A percentile compares a stretch with the other conserved stretches of the same genome.
Evolutionary conservation across 495 filamentous ascomycete species (phyloP).

Genomic region (Penicillium robsamsonii): DNA sequence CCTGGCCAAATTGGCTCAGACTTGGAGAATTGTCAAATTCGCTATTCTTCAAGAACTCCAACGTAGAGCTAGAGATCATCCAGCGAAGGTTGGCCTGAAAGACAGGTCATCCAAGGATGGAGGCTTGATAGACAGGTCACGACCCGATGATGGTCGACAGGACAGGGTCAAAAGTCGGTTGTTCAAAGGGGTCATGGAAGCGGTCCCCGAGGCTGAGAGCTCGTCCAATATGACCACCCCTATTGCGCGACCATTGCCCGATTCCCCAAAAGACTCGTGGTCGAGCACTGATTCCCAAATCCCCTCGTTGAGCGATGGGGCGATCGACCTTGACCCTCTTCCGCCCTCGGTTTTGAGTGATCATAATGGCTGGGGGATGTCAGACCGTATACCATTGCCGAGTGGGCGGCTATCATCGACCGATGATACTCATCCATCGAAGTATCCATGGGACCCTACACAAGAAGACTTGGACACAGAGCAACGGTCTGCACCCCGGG

Average conservation of each 20-base stretch:
- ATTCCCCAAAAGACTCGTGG: constrained; percentile 39
- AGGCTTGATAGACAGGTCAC: constrained; percentile 23
- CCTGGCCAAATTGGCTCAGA: constrained; percentile 65
- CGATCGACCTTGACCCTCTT: constrained; percentile 41
- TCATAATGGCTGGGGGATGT: constrained; percentile 40
- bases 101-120: constrained; percentile 39
- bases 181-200: constrained; percentile 46
- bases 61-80: constrained; percentile 56
- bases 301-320: constrained; percentile 33
- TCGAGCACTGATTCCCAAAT: constrained; percentile 30
- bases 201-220: constrained; percentile 58
- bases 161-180: constrained; percentile 43
- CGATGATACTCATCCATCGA: constrained; percentile 23
- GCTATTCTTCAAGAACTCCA: constrained; percentile 60
- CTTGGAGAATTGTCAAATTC: constrained; percentile 68
- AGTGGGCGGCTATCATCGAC: constrained; percentile 30
- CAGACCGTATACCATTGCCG: constrained; percentile 27
- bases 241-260: constrained; percentile 64
- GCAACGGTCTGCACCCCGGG: constrained; percentile 46
- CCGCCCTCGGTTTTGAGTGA: constrained; percentile 46
- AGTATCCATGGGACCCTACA: constrained; percentile 23
- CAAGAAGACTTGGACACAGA: constrained; percentile 30
- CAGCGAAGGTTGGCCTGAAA: constrained; percentile 24
- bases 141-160: constrained; percentile 38
- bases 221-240: constrained; percentile 79